Base-by-base conservation (phyloP, 768 basidiomycete species). In the Kwoniella heveanensis region DNA sequence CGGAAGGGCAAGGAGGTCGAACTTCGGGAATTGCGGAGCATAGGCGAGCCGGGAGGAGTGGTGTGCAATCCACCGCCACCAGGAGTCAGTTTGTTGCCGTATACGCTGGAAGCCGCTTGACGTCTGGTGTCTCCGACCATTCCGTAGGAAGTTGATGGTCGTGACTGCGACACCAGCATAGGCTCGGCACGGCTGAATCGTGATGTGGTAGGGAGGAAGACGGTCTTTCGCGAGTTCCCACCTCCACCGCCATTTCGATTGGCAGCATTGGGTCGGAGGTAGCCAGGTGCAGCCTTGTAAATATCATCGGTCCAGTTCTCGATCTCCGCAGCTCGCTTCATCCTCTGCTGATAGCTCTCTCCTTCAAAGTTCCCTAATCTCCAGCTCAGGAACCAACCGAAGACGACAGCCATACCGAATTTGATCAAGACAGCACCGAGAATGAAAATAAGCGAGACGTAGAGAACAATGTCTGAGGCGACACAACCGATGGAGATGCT, bases 371-470 rank as follows among this genome's bases (percentile, higher is more conserved):
- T 89, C 52, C 96, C 96, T 46, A 99, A 84, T 73, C 87, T 87
- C 88, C 90, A 92, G n/a, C 90, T 92, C 79, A 91, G 89, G 85
- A 97, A 98, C 96, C 96, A 99, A 25, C 90, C 85, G 81, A 98
- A 99, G 78, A 95, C 84, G 76, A 96, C 90, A 51, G 96, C 96
- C 92, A 98, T 95, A 70, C 85, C 83, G 82, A 98, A 99, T 36
- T 92, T 90, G 79, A 96, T 92, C 57, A 86, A 85, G 67, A 98
- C 95, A 65, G 98, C 95, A 64, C 95, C 95, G 67, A 95, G 88
- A 79, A 99, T 98, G 85, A 98, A 96, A 69, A 92, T 85, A 72
- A 98, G 88, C 51, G 95, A 97, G 60, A 95, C 84, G 79, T 92
- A 95, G 62, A 98, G 89, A 37, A 98, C 92, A 68, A 99, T 89